phyloP scores from a whole-genome alignment of 2,329 filamentous ascomycete genomes.

The Pseudogymnoascus sp. region DNA sequence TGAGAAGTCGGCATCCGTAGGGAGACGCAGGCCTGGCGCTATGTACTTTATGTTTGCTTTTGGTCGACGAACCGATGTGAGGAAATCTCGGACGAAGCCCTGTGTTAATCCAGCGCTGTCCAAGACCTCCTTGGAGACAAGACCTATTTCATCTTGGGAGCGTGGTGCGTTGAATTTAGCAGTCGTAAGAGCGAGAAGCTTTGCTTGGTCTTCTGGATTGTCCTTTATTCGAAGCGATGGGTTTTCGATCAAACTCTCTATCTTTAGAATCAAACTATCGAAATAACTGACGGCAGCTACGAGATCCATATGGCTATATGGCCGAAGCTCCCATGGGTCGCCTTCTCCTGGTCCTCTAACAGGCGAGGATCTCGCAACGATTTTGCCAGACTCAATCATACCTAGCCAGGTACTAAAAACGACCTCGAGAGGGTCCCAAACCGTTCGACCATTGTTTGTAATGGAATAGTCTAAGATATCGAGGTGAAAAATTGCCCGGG shows the following conservation, averaged over 20 bases:
- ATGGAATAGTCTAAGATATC: not conserved
- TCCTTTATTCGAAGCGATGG: conserved; percentile 10
- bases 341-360: not conserved
- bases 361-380: conserved; percentile 11
- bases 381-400: conserved; percentile 17
- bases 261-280: conserved; percentile 12
- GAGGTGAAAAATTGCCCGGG: conserved; percentile 16
- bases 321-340: conserved; percentile 15
- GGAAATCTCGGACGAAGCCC: conserved; percentile 13
- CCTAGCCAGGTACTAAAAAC: conserved; percentile 18
- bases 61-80: conserved; percentile 12
- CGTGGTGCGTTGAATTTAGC: conserved; percentile 9
- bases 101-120: conserved; percentile 10
- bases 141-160: conserved; percentile 2
- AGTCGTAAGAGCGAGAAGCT: conserved; percentile 9
- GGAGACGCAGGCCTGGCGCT: conserved; percentile 13
- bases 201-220: conserved; percentile 13
- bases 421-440: conserved; percentile 21
- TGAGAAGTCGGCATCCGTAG: conserved; percentile 7
- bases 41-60: conserved; percentile 12
- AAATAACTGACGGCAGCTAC: conserved; percentile 7
- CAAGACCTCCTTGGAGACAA: conserved; percentile 12
- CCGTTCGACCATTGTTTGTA: conserved; percentile 16
- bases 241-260: conserved; percentile 12
- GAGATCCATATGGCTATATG: conserved; percentile 15